Percentiles rank a stretch among this genome's conserved stretches.
Evolutionary conservation across 805 yeast species (phyloP).

Genomic region (Starmerella bombicola): DNA sequence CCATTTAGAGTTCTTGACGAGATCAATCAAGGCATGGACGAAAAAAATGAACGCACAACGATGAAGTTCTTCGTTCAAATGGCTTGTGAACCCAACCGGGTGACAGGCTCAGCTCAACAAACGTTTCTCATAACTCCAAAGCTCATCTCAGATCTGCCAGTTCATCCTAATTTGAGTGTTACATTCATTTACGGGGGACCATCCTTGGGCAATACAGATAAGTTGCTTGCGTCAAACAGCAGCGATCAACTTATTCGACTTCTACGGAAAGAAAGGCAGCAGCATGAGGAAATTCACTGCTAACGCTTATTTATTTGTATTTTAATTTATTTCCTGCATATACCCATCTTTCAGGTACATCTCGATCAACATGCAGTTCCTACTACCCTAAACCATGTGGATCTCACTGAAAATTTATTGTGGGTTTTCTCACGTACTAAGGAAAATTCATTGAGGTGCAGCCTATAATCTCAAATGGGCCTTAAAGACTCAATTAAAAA

Average conservation of each 20-base stretch:
- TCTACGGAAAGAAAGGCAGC: too few species aligned
- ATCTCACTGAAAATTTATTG: too few species aligned
- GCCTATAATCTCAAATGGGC: conserved; percentile 22
- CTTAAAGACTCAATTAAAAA: conserved; percentile 23
- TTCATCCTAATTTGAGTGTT: conserved; percentile 67
- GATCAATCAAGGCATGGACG: conserved; percentile 98
- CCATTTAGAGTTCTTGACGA: conserved; percentile 96
- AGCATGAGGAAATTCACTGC: too few species aligned
- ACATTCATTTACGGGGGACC: conserved; percentile 64
- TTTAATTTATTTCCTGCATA: too few species aligned
- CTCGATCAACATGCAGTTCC: too few species aligned
- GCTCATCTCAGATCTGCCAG: conserved; percentile 61
- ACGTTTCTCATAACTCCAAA: conserved; percentile 91
- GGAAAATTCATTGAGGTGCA: too few species aligned
- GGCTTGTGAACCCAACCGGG: conserved; percentile 44
- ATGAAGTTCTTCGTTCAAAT: conserved; percentile 75
- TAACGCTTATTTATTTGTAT: too few species aligned
- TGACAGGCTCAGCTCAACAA: conserved; percentile 42
- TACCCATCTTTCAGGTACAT: too few species aligned
- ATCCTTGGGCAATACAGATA: not conserved
- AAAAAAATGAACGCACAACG: conserved; percentile 74
- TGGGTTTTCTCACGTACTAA: too few species aligned
- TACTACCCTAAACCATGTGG: too few species aligned
- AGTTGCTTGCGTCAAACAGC: not conserved
- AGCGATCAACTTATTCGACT: too few species aligned